A percentile compares a stretch with the other conserved stretches of the same genome.
Evolutionary conservation across 352 stramenopile species (phyloP).

Genomic region (Phytophthora agathidicida): DNA sequence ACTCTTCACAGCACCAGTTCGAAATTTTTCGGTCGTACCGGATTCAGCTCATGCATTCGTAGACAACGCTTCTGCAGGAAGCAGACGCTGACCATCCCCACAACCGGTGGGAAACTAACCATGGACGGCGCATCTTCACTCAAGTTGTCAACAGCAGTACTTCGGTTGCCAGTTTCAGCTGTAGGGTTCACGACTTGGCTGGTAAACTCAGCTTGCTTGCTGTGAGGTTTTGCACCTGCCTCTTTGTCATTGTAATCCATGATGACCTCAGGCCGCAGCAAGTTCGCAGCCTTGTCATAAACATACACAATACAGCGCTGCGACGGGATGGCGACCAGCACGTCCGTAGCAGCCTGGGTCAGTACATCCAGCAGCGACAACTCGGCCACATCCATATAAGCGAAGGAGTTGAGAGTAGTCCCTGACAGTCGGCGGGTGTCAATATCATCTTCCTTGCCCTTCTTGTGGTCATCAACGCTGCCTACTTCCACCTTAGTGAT

Average conservation of each 20-base stretch:
- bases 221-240: not conserved
- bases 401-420: not conserved
- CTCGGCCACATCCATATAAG: constrained; percentile 21
- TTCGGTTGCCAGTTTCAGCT: not conserved
- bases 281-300: constrained; percentile 59
- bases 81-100: constrained; percentile 62
- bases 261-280: constrained; percentile 44
- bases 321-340: constrained; percentile 42
- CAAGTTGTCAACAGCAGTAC: not conserved
- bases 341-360: constrained; percentile 40
- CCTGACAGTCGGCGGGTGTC: constrained; percentile 3
- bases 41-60: constrained; percentile 62
- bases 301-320: constrained; percentile 61
- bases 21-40: constrained; percentile 35
- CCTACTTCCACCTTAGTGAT: too few species aligned
- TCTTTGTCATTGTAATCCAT: constrained; percentile 14
- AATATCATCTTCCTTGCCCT: not conserved
- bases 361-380: constrained; percentile 44
- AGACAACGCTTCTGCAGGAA: constrained; percentile 64
- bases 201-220: not conserved
- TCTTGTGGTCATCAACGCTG: not conserved
- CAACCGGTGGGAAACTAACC: constrained; percentile 52
- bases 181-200: not conserved
- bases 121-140: not conserved
- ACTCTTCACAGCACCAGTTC: too few species aligned